Base-by-base conservation (phyloP, 2,329 filamentous ascomycete species). In the Cryoendolithus antarcticus region DNA sequence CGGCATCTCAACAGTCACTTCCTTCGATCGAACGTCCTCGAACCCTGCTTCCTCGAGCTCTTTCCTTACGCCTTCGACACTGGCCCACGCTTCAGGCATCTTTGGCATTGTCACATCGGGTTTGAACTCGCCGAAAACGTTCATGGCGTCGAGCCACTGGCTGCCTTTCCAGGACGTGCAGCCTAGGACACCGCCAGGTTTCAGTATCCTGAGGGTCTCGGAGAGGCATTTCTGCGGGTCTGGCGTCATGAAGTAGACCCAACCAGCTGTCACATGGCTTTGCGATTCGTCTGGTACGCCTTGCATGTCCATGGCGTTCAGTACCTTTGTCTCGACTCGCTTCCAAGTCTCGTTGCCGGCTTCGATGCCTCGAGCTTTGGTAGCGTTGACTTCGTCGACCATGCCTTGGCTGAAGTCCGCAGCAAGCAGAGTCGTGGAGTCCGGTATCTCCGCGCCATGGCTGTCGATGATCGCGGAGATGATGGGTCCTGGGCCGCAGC, bases 351-450 rank as follows among this genome's bases (percentile, higher is more conserved):
- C 39, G 10, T 40, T 40, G 7, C 46, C 45, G 12, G 39, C 34
- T 41, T 47, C 38, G 32, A 41, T 11, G 7, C 19, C 9, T 7
- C 29, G 28, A 4, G 31, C 37, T 24, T 50, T 46, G 2, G 37
- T 34, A 6, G 39, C 11, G 5, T 44, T 33, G 6, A 53, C 48
- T 32, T 49, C 41, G 11, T 43, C 40, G 10, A 58, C 39, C 56
- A 58, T 59, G 9, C 44, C 48, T 10, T 42, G 29, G 21, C 54
- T 51, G 45, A 58, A 59, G 30, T 59, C 56, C 1, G 48, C 41
- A 24, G 48, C 48, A 8, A 47, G 45, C 11, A 59, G 35, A 9
- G 28, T 31, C 35, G 45, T 46, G 9, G n/a, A 21, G 2, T 32
- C 8, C 2, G 53, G 48, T 3, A 59, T 37, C 3, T 32, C 27